phyloP scores from a whole-genome alignment of 306 rosid genomes.

The Gleditsia sinensis region DNA sequence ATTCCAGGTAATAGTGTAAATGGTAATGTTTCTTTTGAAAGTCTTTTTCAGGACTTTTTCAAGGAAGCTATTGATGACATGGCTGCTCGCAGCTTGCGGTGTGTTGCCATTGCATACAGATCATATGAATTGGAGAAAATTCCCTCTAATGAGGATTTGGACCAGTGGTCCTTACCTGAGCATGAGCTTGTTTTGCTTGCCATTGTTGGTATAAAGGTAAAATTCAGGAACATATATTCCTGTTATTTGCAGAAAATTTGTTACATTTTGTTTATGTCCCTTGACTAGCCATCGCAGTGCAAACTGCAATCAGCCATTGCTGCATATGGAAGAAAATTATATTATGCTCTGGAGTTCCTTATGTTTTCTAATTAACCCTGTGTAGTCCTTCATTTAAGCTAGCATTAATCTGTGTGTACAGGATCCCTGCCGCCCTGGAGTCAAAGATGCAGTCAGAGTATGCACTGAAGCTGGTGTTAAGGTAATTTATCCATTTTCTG shows the following conservation, averaged over 20 bases:
- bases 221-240: slow-evolving; percentile 26
- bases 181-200: slow-evolving; percentile 83
- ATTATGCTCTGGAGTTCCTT: slow-evolving; percentile 2
- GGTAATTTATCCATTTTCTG: slow-evolving; percentile 53
- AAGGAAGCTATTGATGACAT: slow-evolving; percentile 68
- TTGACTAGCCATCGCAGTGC: slow-evolving; percentile 1
- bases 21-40: slow-evolving; percentile 3
- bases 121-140: slow-evolving; percentile 61
- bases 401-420: slow-evolving; percentile 34
- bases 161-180: slow-evolving; percentile 85
- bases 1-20: slow-evolving; percentile 5
- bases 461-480: slow-evolving; percentile 92
- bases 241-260: slow-evolving; percentile 15
- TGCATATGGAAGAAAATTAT: neutral
- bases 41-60: slow-evolving; percentile 59
- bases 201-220: slow-evolving; percentile 95
- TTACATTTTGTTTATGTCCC: slow-evolving; percentile 12
- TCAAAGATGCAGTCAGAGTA: slow-evolving; percentile 69
- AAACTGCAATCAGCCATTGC: neutral
- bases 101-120: slow-evolving; percentile 93
- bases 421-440: slow-evolving; percentile 96
- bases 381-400: slow-evolving; percentile 26
- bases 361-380: slow-evolving; percentile 12
- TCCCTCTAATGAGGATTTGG: slow-evolving; percentile 66
- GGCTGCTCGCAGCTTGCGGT: slow-evolving; percentile 94